Evolutionary conservation across 108 stramenopile genomes (phyloP).

Genomic region (Cyclotella baltica): DNA sequence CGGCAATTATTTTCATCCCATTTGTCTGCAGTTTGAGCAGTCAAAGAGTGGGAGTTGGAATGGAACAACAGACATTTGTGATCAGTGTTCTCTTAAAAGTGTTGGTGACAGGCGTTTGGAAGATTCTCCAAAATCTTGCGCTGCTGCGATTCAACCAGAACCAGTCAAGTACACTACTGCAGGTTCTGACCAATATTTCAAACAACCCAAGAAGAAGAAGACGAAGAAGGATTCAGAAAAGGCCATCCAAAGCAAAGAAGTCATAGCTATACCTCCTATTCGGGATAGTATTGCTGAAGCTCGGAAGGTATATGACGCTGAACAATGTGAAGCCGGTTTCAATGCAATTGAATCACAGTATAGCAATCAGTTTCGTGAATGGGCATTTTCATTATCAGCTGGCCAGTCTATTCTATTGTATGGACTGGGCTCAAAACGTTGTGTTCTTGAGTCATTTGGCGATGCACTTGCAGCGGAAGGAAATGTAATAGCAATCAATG

Average conservation of each 20-base stretch:
- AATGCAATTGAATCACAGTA: slow-evolving; percentile 20
- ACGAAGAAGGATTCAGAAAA: slow-evolving; percentile 18
- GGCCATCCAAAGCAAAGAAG: slow-evolving; percentile 1
- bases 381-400: slow-evolving; percentile 69
- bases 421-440: slow-evolving; percentile 76
- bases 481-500: slow-evolving; percentile 52
- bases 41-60: not conserved
- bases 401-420: slow-evolving; percentile 79
- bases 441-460: slow-evolving; percentile 65
- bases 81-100: not conserved
- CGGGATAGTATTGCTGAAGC: slow-evolving; percentile 28
- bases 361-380: slow-evolving; percentile 49
- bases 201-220: slow-evolving; percentile 17
- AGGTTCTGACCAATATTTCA: slow-evolving; percentile 39
- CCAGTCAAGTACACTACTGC: not conserved
- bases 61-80: slow-evolving; percentile 16
- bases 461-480: slow-evolving; percentile 46
- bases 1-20: slow-evolving; percentile 41
- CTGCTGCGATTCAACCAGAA: not conserved
- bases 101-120: not conserved
- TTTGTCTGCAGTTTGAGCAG: slow-evolving; percentile 44
- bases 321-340: slow-evolving; percentile 12
- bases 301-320: slow-evolving; percentile 15
- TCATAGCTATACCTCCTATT: slow-evolving; percentile 26
- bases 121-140: not conserved